Percentiles rank a stretch among this genome's conserved stretches.
These are phyloP conservation scores for Cicer pinnatifidum DNA, from an alignment of 306 rosid genomes.

Conservation along the genomic window DNA sequence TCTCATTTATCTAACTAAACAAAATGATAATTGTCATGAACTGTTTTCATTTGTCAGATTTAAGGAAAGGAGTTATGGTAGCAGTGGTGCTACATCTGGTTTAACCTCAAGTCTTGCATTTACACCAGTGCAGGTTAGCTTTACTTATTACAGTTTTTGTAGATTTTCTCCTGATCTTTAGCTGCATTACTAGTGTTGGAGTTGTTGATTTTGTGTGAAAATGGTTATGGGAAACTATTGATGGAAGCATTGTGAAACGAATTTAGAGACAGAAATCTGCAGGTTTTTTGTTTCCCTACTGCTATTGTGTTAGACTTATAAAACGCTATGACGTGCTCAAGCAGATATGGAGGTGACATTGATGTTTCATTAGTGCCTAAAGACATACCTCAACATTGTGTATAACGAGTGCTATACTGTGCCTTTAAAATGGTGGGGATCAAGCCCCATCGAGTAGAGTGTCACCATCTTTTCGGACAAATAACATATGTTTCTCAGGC, in stretches of 20 bases:
- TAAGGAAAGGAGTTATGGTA: constrained; percentile 84
- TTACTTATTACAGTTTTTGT: constrained; percentile 11
- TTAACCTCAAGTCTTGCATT: constrained; percentile 91
- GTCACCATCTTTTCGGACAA: background rate
- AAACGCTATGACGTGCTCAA: background rate
- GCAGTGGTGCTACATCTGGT: constrained; percentile 95
- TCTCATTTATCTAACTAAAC: background rate
- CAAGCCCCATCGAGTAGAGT: background rate
- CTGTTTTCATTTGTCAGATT: constrained; percentile 59
- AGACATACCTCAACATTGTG: background rate
- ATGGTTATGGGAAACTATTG: constrained; percentile 17
- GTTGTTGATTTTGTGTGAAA: background rate
- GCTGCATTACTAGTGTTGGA: constrained; percentile 16
- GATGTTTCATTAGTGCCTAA: background rate
- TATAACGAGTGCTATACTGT: background rate
- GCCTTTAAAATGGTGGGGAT: background rate
- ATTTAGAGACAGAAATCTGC: background rate
- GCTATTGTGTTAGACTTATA: constrained; percentile 8
- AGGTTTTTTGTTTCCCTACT: constrained; percentile 10
- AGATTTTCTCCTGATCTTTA: constrained; percentile 6
- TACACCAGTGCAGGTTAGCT: constrained; percentile 92
- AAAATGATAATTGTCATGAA: constrained; percentile 20
- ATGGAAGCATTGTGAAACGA: constrained; percentile 10
- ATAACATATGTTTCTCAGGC: background rate
- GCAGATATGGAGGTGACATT: background rate